Evolutionary conservation across 208 protist genomes (phyloP), one percentile per base, ranked within the genome.

Genomic region (Willaertia magna): DNA sequence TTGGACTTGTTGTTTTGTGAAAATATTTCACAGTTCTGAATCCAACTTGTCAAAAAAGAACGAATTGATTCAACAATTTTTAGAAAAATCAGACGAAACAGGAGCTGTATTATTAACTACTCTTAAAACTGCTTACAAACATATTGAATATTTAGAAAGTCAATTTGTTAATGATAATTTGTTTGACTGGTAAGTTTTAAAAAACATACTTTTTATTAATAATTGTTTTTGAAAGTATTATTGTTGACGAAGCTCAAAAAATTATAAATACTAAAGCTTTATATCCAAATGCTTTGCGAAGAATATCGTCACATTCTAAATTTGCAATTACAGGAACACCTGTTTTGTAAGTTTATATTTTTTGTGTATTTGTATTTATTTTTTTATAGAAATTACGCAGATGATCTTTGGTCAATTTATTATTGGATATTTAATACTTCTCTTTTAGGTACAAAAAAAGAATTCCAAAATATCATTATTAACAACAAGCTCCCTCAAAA

Each of bases 321-420:
- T 61, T 99, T 43, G 94, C 99, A 76, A 86, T 99, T 4, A 96
- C 93, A 1, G 79, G 79, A 22, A 84, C 76, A 26, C 76, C 76
- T 0, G 51, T 81, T 3, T n/a, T 51, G 44, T n/a, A n/a, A n/a
- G n/a, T n/a, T n/a, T n/a, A n/a, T n/a, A n/a, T n/a, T n/a, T n/a
- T n/a, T n/a, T n/a, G n/a, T n/a, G n/a, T n/a, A n/a, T n/a, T n/a
- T n/a, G n/a, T n/a, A n/a, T n/a, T n/a, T n/a, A n/a, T n/a, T n/a
- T n/a, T n/a, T n/a, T n/a, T n/a, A n/a, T n/a, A n/a, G n/a, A n/a
- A 81, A 81, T 51, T 3, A n/a, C 0, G 16, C 99, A 18, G 94
- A 92, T 51, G 98, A 99, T 91, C 90, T 99, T 48, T 99, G 98
- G 97, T 98, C 97, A 42, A 88, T 99, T 12, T 98, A 99, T 90